Evolutionary conservation across 2,329 filamentous ascomycete genomes (phyloP).

Genomic region (Tolypocladium tropicale): DNA sequence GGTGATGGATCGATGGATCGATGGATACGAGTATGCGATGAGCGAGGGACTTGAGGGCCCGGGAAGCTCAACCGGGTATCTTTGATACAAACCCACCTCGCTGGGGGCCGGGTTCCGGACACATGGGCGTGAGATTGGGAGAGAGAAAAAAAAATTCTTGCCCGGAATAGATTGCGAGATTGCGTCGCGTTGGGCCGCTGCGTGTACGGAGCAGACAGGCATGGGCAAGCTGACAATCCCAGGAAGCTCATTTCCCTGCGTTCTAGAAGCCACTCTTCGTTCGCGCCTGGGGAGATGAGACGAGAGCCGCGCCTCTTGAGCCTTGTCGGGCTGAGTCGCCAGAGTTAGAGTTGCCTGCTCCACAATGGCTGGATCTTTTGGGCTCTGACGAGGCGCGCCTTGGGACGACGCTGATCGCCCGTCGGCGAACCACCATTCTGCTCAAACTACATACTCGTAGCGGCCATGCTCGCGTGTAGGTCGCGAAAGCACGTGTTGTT

Average conservation of each 20-base stretch:
- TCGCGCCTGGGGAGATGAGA: background rate
- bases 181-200: background rate
- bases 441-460: too few relatives aligned
- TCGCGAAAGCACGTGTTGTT: too few relatives aligned
- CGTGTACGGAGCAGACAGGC: background rate
- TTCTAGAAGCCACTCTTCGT: background rate
- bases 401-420: too few relatives aligned
- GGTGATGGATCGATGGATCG: background rate
- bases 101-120: background rate
- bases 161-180: background rate
- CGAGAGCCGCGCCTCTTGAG: too few relatives aligned
- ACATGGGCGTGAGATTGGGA: background rate
- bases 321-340: too few relatives aligned
- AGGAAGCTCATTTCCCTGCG: background rate
- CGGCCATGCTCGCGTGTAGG: too few relatives aligned
- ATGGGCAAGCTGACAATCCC: background rate
- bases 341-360: too few relatives aligned
- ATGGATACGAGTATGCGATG: too few relatives aligned
- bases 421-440: too few relatives aligned
- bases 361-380: too few relatives aligned
- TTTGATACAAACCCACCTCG: background rate
- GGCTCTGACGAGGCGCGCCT: too few relatives aligned
- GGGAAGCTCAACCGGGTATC: background rate
- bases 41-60: background rate
- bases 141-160: too few relatives aligned